These are phyloP conservation scores for Fusarium cicatricum DNA, from an alignment of 2,329 filamentous ascomycete species.

Conservation along the genomic window DNA sequence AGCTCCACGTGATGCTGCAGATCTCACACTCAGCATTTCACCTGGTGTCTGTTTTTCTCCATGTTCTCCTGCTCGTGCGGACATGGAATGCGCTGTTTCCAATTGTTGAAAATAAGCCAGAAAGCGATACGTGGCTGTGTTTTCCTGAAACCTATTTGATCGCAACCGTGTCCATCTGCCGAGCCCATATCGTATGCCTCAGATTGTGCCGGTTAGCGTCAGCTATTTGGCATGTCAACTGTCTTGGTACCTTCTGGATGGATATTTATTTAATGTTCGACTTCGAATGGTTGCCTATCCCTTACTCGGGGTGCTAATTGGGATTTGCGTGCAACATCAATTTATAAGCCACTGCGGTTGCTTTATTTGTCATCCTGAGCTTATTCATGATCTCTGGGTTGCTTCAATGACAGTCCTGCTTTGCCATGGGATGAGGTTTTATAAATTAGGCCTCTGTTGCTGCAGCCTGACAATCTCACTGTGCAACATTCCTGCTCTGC, in stretches of 20 bases:
- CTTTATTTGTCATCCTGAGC: conserved; percentile 27
- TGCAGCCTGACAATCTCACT: not conserved
- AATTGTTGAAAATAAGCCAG: not conserved
- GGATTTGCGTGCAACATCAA: not conserved
- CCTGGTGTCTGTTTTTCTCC: conserved; percentile 8
- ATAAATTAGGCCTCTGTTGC: not conserved
- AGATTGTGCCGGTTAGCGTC: not conserved
- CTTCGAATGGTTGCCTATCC: not conserved
- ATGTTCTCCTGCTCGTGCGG: not conserved
- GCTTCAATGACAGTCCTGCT: not conserved
- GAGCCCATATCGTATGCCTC: conserved; percentile 9
- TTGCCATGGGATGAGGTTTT: conserved; percentile 7
- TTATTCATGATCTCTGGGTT: conserved; percentile 19
- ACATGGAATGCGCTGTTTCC: not conserved
- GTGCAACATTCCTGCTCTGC: not conserved
- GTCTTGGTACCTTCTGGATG: too few species aligned
- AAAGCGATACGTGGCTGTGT: not conserved
- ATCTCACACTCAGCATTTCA: conserved; percentile 23
- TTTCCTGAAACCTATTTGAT: not conserved
- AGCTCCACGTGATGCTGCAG: conserved; percentile 19
- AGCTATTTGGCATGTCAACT: not conserved
- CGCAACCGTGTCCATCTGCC: conserved; percentile 9
- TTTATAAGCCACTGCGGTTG: not conserved
- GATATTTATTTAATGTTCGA: too few species aligned
- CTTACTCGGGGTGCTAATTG: not conserved